Percentiles rank a stretch among this genome's conserved stretches.
These are phyloP conservation scores for Endocalyx cinctus DNA, from an alignment of 2,329 filamentous ascomycete genomes.

Conservation along the genomic window DNA sequence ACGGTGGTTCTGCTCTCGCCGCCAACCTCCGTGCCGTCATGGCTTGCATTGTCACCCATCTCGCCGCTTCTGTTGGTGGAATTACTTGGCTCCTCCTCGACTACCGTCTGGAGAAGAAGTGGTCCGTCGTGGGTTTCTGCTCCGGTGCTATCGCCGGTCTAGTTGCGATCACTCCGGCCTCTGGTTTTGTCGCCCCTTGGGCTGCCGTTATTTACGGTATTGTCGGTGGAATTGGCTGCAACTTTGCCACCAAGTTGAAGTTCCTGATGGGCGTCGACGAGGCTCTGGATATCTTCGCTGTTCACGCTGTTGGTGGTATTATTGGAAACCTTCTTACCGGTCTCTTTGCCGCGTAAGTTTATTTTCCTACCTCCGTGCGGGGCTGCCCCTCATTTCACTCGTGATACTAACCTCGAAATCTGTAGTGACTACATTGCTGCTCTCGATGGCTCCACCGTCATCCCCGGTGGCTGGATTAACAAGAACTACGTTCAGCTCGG, in stretches of 20 bases:
- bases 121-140: constrained; percentile 91
- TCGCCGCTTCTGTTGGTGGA: constrained; percentile 76
- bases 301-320: constrained; percentile 81
- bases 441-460: constrained; percentile 61
- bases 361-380: too few relatives aligned
- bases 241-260: constrained; percentile 83
- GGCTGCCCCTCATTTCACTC: too few relatives aligned
- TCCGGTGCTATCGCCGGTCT: constrained; percentile 83
- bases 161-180: constrained; percentile 80
- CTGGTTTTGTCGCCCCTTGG: constrained; percentile 72
- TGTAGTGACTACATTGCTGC: constrained; percentile 63
- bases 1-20: constrained; percentile 75
- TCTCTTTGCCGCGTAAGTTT: constrained; percentile 64
- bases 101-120: constrained; percentile 88
- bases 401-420: neutral
- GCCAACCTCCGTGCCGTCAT: constrained; percentile 85
- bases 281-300: constrained; percentile 85
- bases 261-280: constrained; percentile 73
- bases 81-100: constrained; percentile 83
- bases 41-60: constrained; percentile 83
- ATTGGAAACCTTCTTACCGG: constrained; percentile 75
- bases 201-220: constrained; percentile 55
- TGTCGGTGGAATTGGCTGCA: constrained; percentile 63
- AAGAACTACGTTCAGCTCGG: constrained; percentile 67
- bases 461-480: constrained; percentile 65